A percentile compares a stretch with the other conserved stretches of the same genome.
Conservation (phyloP, 2,329 filamentous ascomycete genomes). For the Apiospora sp. region DNA sequence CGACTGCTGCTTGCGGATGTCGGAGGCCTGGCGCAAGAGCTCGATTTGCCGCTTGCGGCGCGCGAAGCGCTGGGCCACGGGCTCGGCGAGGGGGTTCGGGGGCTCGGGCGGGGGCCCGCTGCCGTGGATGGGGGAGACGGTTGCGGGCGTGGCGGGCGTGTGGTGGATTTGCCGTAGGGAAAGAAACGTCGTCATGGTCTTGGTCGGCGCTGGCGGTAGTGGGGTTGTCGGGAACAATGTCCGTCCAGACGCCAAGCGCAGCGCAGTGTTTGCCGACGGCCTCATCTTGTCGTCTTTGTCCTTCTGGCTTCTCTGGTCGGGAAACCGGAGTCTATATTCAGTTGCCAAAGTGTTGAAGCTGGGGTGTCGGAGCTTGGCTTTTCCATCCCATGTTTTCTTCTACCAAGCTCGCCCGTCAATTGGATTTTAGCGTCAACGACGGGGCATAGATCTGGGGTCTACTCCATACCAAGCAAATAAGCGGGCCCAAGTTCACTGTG, state of each 20-base stretch:
- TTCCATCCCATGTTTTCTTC: conserved; percentile 9
- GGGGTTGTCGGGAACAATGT: background rate
- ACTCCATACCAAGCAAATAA: background rate
- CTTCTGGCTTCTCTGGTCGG: background rate
- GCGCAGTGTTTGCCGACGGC: background rate
- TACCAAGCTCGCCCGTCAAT: background rate
- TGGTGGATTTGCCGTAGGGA: conserved; percentile 36
- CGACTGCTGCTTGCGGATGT: conserved; percentile 45
- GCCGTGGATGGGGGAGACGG: conserved; percentile 61
- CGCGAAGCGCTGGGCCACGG: conserved; percentile 51
- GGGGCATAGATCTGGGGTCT: conserved; percentile 11
- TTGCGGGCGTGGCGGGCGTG: conserved; percentile 49
- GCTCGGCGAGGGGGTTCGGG: conserved; percentile 53
- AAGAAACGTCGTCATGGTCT: background rate
- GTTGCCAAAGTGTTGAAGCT: background rate
- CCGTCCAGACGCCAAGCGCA: conserved; percentile 7
- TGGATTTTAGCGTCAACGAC: conserved; percentile 5
- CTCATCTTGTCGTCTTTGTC: background rate
- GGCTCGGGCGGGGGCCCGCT: conserved; percentile 67
- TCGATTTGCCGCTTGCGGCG: conserved; percentile 63
- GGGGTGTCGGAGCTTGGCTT: background rate
- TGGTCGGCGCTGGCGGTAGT: background rate
- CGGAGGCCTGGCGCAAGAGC: conserved; percentile 60
- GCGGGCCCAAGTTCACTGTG: conserved; percentile 3
- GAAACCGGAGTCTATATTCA: background rate